phyloP scores from a whole-genome alignment of 129 eudicot genomes.

The Escallonia herrerae region DNA sequence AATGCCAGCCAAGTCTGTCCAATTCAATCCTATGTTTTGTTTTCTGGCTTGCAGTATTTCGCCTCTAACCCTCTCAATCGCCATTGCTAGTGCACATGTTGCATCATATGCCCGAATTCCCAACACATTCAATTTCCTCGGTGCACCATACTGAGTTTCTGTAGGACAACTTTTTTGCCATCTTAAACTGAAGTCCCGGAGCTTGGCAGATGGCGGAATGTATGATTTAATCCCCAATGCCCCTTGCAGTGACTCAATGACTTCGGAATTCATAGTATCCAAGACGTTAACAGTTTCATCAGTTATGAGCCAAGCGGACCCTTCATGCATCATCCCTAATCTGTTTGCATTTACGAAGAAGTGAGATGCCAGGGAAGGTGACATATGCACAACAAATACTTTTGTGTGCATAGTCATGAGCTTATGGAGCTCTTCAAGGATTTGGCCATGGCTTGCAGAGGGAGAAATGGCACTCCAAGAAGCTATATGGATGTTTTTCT shows the following conservation, averaged over 20 bases:
- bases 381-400: conserved; percentile 31
- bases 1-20: not conserved
- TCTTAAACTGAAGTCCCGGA: conserved; percentile 11
- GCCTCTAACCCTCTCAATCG: conserved; percentile 7
- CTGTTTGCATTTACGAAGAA: conserved; percentile 25
- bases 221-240: conserved; percentile 33
- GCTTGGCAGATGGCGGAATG: conserved; percentile 23
- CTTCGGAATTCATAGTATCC: conserved; percentile 9
- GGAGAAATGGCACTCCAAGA: conserved; percentile 22
- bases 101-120: conserved; percentile 31
- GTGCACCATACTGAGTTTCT: not conserved
- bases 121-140: not conserved
- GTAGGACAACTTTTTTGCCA: conserved; percentile 6
- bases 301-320: conserved; percentile 51
- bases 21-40: too few species aligned
- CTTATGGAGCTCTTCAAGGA: conserved; percentile 28
- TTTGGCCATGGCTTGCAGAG: conserved; percentile 25
- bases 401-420: conserved; percentile 24
- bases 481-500: conserved; percentile 3
- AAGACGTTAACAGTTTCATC: conserved; percentile 14
- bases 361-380: conserved; percentile 18
- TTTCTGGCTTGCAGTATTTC: not conserved
- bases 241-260: conserved; percentile 31
- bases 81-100: conserved; percentile 19
- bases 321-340: conserved; percentile 37